phyloP scores from a whole-genome alignment of 2,329 filamentous ascomycete genomes.

The Beauveria scarabaeidicola region DNA sequence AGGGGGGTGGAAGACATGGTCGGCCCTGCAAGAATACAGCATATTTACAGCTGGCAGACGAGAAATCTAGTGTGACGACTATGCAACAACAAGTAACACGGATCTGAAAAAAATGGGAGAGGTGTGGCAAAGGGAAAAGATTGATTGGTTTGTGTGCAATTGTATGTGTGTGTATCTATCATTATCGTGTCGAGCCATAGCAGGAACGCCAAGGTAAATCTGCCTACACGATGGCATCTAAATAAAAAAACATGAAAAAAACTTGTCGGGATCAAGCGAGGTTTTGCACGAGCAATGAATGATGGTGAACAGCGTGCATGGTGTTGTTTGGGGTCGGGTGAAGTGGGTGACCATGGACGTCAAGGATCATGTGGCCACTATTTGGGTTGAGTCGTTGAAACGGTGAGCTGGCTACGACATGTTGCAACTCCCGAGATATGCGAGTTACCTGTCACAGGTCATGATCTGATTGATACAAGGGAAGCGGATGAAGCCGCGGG shows the following conservation, averaged over 20 bases:
- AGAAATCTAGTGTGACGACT: neutral
- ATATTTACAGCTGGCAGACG: neutral
- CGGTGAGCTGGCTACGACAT: neutral
- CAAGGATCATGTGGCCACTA: neutral
- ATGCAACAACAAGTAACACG: neutral
- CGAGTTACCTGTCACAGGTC: neutral
- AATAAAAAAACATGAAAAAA: neutral
- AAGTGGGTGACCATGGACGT: neutral
- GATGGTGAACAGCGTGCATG: neutral
- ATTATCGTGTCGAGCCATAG: neutral
- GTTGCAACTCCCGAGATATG: neutral
- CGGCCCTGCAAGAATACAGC: neutral
- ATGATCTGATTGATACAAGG: neutral
- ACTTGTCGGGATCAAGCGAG: neutral
- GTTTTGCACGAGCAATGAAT: neutral
- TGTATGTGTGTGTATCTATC: conserved; percentile 5
- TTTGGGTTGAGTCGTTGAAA: neutral
- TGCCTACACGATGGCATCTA: neutral
- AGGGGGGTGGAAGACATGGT: neutral
- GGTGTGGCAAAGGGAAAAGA: neutral
- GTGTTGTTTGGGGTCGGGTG: neutral
- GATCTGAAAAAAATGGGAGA: neutral
- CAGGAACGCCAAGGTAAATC: neutral
- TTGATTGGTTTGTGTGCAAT: conserved; percentile 4
- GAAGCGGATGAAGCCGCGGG: neutral